A percentile compares a stretch with the other conserved stretches of the same genome.
These are phyloP conservation scores for Penicilliopsis zonata DNA, from an alignment of 495 filamentous ascomycete species.

Conservation along the genomic window DNA sequence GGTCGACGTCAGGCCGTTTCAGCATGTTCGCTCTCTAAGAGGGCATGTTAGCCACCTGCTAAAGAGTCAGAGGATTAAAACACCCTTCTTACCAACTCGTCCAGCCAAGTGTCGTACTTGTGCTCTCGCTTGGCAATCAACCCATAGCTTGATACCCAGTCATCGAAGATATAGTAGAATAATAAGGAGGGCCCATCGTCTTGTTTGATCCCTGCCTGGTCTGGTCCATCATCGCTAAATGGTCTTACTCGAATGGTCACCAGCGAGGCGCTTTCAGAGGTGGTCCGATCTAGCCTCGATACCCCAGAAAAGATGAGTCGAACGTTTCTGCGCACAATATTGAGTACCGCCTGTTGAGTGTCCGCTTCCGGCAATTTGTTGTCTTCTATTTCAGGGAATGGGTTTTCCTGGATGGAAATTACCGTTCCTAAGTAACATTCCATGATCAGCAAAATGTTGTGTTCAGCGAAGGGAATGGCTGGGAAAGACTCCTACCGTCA, in stretches of 20 bases:
- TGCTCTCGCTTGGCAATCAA: constrained; percentile 50
- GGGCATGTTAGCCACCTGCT: neutral
- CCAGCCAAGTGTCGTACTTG: constrained; percentile 45
- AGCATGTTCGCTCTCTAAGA: constrained; percentile 48
- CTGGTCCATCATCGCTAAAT: constrained; percentile 17
- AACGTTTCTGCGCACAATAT: constrained; percentile 53
- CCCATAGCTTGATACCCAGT: constrained; percentile 62
- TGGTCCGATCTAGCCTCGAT: constrained; percentile 35
- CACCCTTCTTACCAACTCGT: constrained; percentile 34
- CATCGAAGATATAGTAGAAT: constrained; percentile 82
- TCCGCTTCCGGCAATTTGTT: constrained; percentile 18
- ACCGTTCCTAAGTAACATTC: constrained; percentile 51
- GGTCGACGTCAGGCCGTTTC: constrained; percentile 40
- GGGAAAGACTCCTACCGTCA: constrained; percentile 42
- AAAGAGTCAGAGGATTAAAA: too few species aligned
- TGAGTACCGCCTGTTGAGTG: constrained; percentile 27
- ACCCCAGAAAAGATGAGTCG: constrained; percentile 60
- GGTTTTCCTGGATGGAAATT: constrained; percentile 66
- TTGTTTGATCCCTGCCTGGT: constrained; percentile 29
- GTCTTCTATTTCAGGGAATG: constrained; percentile 31
- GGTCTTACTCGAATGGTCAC: constrained; percentile 41
- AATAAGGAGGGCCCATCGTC: constrained; percentile 62
- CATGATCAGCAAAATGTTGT: too few species aligned
- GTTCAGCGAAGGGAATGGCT: too few species aligned
- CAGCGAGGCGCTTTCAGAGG: constrained; percentile 31